phyloP scores from a whole-genome alignment of 257 asterid species.

The Capsicum pubescens region DNA sequence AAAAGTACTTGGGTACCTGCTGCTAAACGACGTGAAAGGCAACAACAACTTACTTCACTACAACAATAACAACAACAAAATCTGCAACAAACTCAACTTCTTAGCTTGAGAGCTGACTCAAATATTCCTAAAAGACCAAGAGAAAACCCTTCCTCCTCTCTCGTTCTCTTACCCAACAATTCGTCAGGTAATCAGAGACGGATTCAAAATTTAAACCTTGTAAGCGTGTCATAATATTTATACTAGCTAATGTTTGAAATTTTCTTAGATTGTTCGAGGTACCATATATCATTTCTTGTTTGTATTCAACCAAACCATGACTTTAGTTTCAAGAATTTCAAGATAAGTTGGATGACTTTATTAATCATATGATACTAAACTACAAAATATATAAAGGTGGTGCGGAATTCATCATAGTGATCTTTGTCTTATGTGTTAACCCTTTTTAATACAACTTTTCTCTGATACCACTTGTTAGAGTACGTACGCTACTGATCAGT shows the following conservation, averaged over 20 bases:
- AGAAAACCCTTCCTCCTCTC: conserved; percentile 47
- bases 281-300: neutral
- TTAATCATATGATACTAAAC: neutral
- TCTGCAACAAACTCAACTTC: conserved; percentile 35
- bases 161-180: conserved; percentile 54
- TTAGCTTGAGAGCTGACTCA: conserved; percentile 37
- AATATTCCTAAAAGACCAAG: conserved; percentile 55
- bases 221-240: neutral
- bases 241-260: neutral
- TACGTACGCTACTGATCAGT: too few relatives aligned
- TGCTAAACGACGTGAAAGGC: conserved; percentile 66
- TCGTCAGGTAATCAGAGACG: conserved; percentile 50
- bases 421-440: too few relatives aligned
- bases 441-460: too few relatives aligned
- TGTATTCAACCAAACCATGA: neutral
- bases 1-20: conserved; percentile 91
- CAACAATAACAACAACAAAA: conserved; percentile 39
- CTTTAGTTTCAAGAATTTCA: neutral
- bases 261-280: neutral
- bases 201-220: neutral
- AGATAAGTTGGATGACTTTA: neutral
- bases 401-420: too few relatives aligned
- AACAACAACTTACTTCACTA: conserved; percentile 46
- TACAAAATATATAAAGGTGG: neutral
- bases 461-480: too few relatives aligned